Evolutionary conservation across 352 stramenopile species (phyloP), one percentile per base, ranked within the genome.

Genomic region (Phytophthora tubulina): DNA sequence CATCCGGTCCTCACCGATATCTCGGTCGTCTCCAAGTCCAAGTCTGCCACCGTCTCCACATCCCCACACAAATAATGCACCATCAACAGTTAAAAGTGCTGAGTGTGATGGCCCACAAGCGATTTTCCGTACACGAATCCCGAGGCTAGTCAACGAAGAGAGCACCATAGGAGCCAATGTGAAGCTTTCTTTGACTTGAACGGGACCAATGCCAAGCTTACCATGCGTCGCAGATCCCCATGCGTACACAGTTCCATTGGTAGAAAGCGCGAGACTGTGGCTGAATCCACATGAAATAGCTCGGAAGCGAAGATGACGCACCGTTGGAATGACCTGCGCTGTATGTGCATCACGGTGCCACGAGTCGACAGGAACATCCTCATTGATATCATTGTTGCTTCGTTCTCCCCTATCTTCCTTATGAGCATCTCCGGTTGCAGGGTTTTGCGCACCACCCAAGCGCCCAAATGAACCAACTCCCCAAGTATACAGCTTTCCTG

Each of bases 81-180:
- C 88, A 21, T 88, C 78, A 0, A 48, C 70, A 6, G 86, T 92
- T 7, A 95, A 35, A 0, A 92, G 52, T 15, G 86, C 88, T 0
- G 88, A 95, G 53, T 95, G 88, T 11, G 88, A 95, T 15, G 85
- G 82, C 21, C 88, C 88, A 51, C 88, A 95, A 0, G 88, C 82
- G 30, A 95, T 92, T 49, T 86, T 90, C 5, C 83, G 79, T 2
- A 93, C 79, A 4, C 69, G n/a, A 52, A 82, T 35, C 15, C 71
- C 64, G 4, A n/a, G 38, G 3, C 62, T 70, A 13, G 64, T 66
- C 3, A 71, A 39, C 1, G 91, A 51, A 1, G 60, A 70, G 8
- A 92, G 66, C 11, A 68, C 61, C 39, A 95, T 72, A 2, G 88
- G 88, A 7, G 65, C 45, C 6, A 95, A 27, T 4, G 86, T 88